phyloP scores from a whole-genome alignment of 2,329 filamentous ascomycete genomes.

The Exophiala sp. region DNA sequence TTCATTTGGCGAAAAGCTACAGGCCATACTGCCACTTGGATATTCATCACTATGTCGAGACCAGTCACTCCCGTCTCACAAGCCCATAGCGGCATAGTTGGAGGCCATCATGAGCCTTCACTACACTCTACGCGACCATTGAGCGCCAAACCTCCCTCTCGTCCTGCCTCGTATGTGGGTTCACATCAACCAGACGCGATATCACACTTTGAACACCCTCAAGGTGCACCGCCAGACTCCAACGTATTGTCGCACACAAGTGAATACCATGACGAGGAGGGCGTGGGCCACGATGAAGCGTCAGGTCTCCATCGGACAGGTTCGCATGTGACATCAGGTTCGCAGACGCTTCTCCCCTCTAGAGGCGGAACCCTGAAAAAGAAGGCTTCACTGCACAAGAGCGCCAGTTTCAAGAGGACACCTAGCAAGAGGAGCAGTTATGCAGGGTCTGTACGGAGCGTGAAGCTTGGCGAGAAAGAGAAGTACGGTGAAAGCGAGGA shows the following conservation, averaged over 20 bases:
- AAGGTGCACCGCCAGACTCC: conserved; percentile 32
- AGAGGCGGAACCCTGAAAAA: conserved; percentile 78
- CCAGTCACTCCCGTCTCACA: conserved; percentile 31
- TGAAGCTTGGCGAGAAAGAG: conserved; percentile 62
- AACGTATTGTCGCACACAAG: conserved; percentile 34
- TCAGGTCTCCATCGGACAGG: conserved; percentile 35
- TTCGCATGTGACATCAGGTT: conserved; percentile 41
- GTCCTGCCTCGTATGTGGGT: conserved; percentile 39
- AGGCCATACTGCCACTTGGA: background rate
- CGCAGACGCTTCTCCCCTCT: conserved; percentile 38
- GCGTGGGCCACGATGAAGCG: conserved; percentile 16
- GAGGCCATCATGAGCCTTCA: conserved; percentile 11
- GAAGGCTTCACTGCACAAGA: conserved; percentile 69
- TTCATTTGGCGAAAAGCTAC: too few relatives aligned
- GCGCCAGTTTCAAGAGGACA: conserved; percentile 68
- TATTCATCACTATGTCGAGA: conserved; percentile 26
- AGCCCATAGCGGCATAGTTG: conserved; percentile 3
- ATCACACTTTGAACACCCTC: conserved; percentile 34
- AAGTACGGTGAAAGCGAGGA: conserved; percentile 59
- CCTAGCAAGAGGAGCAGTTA: conserved; percentile 74
- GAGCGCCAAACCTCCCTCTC: conserved; percentile 30
- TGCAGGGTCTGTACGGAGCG: conserved; percentile 78
- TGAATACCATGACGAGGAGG: conserved; percentile 36
- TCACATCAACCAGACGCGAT: conserved; percentile 16
- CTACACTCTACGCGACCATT: conserved; percentile 15